Conservation (phyloP, 1,284 basidiomycete genomes). For the Pterula multifida region DNA sequence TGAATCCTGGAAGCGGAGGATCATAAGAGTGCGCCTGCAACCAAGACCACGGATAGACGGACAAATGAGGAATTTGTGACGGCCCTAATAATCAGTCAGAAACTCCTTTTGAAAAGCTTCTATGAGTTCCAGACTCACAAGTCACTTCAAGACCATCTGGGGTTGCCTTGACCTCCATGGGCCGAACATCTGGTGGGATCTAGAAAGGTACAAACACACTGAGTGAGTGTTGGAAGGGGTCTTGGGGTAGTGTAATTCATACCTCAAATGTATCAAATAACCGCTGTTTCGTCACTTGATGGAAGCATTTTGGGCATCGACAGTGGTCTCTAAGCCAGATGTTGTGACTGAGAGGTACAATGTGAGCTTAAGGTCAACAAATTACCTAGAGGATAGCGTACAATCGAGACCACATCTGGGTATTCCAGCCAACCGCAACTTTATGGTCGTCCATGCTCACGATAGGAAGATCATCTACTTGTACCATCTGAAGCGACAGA, state of each 20-base stretch:
- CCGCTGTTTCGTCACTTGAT: conserved; percentile 83
- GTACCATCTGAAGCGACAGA: not conserved
- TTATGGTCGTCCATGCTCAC: conserved; percentile 44
- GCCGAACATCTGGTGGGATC: conserved; percentile 69
- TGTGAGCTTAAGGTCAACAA: not conserved
- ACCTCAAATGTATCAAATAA: conserved; percentile 80
- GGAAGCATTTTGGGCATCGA: conserved; percentile 80
- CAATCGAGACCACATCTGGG: conserved; percentile 58
- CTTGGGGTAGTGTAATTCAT: conserved; percentile 10
- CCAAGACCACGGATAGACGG: conserved; percentile 84
- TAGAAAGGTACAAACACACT: too few relatives aligned
- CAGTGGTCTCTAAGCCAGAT: conserved; percentile 64
- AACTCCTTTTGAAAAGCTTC: conserved; percentile 1
- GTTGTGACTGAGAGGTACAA: conserved; percentile 24
- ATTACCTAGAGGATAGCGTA: conserved; percentile 27
- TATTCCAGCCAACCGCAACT: conserved; percentile 59
- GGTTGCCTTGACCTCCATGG: conserved; percentile 48
- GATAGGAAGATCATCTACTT: conserved; percentile 34
- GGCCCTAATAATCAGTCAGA: conserved; percentile 35
- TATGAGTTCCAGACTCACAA: too few relatives aligned
- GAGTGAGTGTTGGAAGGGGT: too few relatives aligned
- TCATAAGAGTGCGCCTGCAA: conserved; percentile 67
- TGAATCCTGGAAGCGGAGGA: conserved; percentile 30
- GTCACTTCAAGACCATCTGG: conserved; percentile 55
- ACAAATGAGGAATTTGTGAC: conserved; percentile 50